Conservation (phyloP, 2,329 filamentous ascomycete species). For the Anthostomella pinea region DNA sequence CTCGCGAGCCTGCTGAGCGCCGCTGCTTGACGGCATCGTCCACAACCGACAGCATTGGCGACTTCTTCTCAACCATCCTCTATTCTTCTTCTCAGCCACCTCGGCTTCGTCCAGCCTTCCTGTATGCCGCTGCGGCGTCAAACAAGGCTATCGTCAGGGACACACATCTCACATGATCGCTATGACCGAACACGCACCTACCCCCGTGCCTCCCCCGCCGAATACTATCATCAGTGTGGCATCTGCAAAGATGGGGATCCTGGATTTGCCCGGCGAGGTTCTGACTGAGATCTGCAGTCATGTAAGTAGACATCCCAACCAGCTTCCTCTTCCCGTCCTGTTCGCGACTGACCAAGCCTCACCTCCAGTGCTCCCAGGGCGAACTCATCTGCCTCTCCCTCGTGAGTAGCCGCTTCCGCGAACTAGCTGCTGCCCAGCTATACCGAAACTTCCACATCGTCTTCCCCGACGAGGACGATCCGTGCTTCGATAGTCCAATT, state of each 20-base stretch:
- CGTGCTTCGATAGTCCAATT: conserved; percentile 49
- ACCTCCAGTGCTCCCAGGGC: conserved; percentile 44
- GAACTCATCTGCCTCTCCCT: conserved; percentile 58
- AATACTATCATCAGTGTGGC: conserved; percentile 8
- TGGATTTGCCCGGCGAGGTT: conserved; percentile 46
- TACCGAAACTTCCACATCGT: conserved; percentile 60
- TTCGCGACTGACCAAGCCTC: conserved; percentile 9
- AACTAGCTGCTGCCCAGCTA: conserved; percentile 55
- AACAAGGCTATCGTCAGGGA: too few relatives aligned
- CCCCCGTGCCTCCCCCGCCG: too few relatives aligned
- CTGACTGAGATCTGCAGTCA: conserved; percentile 48
- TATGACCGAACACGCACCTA: too few relatives aligned
- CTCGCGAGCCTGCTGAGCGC: too few relatives aligned
- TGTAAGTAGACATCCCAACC: conserved; percentile 36
- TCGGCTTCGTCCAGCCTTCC: too few relatives aligned
- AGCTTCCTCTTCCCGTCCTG: not conserved
- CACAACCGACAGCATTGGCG: too few relatives aligned
- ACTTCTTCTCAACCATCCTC: too few relatives aligned
- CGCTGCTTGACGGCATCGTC: too few relatives aligned
- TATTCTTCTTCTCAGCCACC: too few relatives aligned
- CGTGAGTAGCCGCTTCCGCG: conserved; percentile 55
- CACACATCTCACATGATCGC: too few relatives aligned
- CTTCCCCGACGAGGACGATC: conserved; percentile 59
- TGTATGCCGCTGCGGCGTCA: too few relatives aligned
- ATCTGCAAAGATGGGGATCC: conserved; percentile 32